phyloP scores from a whole-genome alignment of 768 basidiomycete genomes.

The Daedalea quercina region DNA sequence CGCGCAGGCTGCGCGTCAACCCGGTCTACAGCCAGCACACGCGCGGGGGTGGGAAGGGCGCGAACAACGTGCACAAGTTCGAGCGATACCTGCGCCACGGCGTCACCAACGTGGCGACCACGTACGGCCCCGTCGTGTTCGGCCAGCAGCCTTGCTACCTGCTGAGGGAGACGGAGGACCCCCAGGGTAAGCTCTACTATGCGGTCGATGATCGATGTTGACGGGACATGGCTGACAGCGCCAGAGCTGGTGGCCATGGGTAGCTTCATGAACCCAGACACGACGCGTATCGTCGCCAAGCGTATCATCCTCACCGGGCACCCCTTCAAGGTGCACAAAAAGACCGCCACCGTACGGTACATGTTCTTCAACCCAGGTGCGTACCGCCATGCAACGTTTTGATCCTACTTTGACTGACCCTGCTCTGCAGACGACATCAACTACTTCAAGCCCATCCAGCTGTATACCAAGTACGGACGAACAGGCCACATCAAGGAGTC shows the following conservation, averaged over 20 bases:
- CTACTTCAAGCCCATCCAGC: conserved; percentile 90
- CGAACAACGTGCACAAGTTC: conserved; percentile 97
- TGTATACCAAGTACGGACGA: conserved; percentile 88
- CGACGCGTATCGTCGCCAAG: conserved; percentile 87
- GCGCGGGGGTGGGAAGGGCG: conserved; percentile 81
- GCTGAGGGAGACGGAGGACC: conserved; percentile 60
- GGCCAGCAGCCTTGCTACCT: conserved; percentile 79
- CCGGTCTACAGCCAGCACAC: conserved; percentile 93
- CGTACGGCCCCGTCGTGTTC: conserved; percentile 84
- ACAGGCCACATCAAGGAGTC: conserved; percentile 87
- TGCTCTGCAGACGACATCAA: conserved; percentile 63
- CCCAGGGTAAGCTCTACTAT: conserved; percentile 44
- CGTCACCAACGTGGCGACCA: conserved; percentile 73
- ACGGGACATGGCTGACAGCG: conserved; percentile 31
- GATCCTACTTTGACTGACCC: not conserved
- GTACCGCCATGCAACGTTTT: not conserved
- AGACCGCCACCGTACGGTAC: conserved; percentile 94
- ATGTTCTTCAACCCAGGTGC: conserved; percentile 93
- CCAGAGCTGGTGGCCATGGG: conserved; percentile 88
- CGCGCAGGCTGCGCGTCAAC: conserved; percentile 75
- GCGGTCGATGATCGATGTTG: conserved; percentile 2
- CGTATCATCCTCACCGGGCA: conserved; percentile 94
- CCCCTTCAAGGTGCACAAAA: conserved; percentile 95
- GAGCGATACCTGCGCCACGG: conserved; percentile 88
- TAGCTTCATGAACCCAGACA: conserved; percentile 81